Evolutionary conservation across 1,284 basidiomycete genomes (phyloP), one percentile per base, ranked within the genome.

Genomic region (Takashimella koratensis): DNA sequence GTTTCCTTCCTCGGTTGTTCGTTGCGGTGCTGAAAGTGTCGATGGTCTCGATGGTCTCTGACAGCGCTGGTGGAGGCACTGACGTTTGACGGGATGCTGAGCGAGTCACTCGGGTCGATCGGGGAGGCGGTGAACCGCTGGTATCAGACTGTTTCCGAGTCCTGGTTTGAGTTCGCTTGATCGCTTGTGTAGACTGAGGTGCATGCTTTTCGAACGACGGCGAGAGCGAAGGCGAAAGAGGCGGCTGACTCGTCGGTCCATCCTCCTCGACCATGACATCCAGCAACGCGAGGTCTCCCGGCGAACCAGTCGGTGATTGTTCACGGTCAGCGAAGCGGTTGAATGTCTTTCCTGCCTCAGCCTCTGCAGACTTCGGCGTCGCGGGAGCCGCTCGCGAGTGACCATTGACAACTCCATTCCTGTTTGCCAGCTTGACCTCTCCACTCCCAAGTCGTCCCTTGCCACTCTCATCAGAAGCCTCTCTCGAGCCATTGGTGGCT

Each of bases 221-320:
- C 10, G 30, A 36, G 10, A 36, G 8, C 16, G 30, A 36, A 8
- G 30, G 30, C 16, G 30, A 8, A 16, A 8, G 16, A 8, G 10
- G 30, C 30, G 16, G 16, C 8, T 8, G 16, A 16, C 10, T 8
- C 10, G 30, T 36, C 10, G 30, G 30, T 8, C 16, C 30, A 16
- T 5, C 56, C 39, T 60, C 59, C 23, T 60, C 58, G 10, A 30
- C 30, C 3, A 60, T 60, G 2, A 50, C 58, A 30, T 60, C 58
- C 6, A 44, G 58, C 5, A 60, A 44, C 1, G 54, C 58, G 22
- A 52, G 43, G 40, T 57, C 58, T 8, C 58, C 58, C 0, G 53
- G 51, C 16, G 30, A 36, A 8, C 10, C 30, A 8, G 30, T 36
- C 30, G 30, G 30, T 36, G 30, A 36, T 16, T 36, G 30, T 16